Evolutionary conservation across 139 green algal genomes (phyloP), one percentile per base, ranked within the genome.

Genomic region (Dunaliella sp.): DNA sequence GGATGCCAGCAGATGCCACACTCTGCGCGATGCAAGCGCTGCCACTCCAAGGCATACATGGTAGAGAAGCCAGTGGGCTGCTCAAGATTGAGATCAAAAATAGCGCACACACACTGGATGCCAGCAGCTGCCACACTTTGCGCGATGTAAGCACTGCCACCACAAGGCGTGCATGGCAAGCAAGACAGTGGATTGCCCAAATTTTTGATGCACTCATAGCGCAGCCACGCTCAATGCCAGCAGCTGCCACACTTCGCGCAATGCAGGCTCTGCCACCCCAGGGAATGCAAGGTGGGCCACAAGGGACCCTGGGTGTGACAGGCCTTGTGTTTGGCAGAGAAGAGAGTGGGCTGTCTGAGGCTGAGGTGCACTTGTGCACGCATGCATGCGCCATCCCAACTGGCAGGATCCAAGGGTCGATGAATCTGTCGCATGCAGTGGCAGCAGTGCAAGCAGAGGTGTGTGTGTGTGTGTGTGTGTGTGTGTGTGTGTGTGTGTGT

Each of bases 281-380:
- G 26, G 77, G 2, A 28, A 35, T 16, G 34, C 21, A 22, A 30
- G 36, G 0, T 31, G 58, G 1, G 33, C 58, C 36, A 34, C 79
- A 58, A 1, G 32, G n/a, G 37, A 7, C 32, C 1, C 28, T 82
- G 58, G 81, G 83, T 26, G 58, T 80, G 0, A 90, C 90, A 0
- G 92, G 93, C 0, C 88, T 97, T 7, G 94, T 97, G 83, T 97
- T 97, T 92, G 94, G 94, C 0, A 88, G 94, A 1, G 94, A 97
- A 88, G 94, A 97, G 74, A 91, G 85, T 31, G 94, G 93, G 12
- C 86, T 96, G 38, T 90, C 89, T 36, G 90, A 90, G 74, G 81
- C 83, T 0, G 94, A 97, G 89, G 86, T 97, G 86, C 77, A 86
- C 77, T 87, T 93, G 57, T 96, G 94, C 85, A 88, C 77, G 37